Base-by-base conservation (phyloP, 164 flowering plant genomes). In the Vitis labrusca region DNA sequence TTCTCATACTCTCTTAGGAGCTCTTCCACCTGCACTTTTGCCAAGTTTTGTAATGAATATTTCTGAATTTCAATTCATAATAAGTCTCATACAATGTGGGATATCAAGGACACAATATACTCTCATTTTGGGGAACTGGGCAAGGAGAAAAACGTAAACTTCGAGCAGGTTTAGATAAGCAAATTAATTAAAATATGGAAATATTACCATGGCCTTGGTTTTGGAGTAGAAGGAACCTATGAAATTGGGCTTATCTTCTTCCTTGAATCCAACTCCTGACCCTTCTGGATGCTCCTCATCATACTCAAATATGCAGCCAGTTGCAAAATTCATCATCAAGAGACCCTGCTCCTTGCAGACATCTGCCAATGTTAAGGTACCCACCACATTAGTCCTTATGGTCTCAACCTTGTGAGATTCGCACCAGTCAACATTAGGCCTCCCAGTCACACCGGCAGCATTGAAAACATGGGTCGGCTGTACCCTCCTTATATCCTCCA, bases 401-500 rank as follows among this genome's bases (percentile, higher is more conserved):
- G 79, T 76, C n/a, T 76, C 79, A 10, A 47, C 61, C 60, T 72
- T 72, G 17, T 76, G 79, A 0, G 79, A 67, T 57, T 76, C 73
- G 15, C 79, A 76, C 79, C 75, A 76, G 32, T 76, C 73, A 0
- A 76, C 75, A 50, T 75, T 71, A 55, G 78, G 78, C 51, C 78
- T 60, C 1, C 74, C 78, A 1, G 74, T 75, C 15, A 76, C 67
- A 9, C 79, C 79, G 32, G 79, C 75, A 3, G 72, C 76, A 64
- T 76, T 72, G n/a, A 72, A 76, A 50, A 76, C 75, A 76, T 76
- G 79, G 7, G 65, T 76, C 4, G 75, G 79, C 48, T 60, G 14
- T 13, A 72, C 69, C 16, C 51, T 54, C 49, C 15, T 32, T 12
- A 76, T 27, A 27, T 72, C 79, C 12, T 59, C 63, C 23, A 52